Evolutionary conservation across 306 rosid genomes (phyloP), one percentile per base, ranked within the genome.

Genomic region (Gillenia trifoliata): DNA sequence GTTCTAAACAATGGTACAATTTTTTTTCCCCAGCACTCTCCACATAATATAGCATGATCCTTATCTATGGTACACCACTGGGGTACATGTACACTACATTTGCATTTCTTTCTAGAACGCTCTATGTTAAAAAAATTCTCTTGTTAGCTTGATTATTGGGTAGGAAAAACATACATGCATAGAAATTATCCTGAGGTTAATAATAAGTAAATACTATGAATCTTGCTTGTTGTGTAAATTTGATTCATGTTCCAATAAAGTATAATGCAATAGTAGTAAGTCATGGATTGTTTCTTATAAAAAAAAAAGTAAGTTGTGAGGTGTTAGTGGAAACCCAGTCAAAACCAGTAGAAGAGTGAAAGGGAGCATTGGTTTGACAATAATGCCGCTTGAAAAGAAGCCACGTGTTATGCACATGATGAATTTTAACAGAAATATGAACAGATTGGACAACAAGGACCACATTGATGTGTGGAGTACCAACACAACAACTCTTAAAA

Each of bases 1-100:
- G 94, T 93, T 83, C 81, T 85, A 60, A 87, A 82, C 81, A 87
- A 86, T 60, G 97, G 98, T 93, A 88, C 31, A 41, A 33, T 60
- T 78, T 64, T 67, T 74, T 25, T 71, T 49, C 64, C 17, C 65
- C 33, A 31, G 50, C 47, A n/a, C 12, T 52, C 41, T 83, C 64
- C 40, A 64, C 41, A 26, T 56, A 71, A 60, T 68, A 60, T 26
- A 22, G 20, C 54, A 41, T 22, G 60, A 38, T 76, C 16, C 29
- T 28, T 10, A 55, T 47, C 22, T 34, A n/a, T 75, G 33, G 63
- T 64, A 29, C 54, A 17, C 38, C 75, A 45, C 23, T 17, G 45
- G 54, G 29, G 41, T 38, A 38, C 41, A 38, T 38, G 41, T 8
- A 38, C 41, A 38, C 41, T 33, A 38, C 8, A n/a, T 34, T 25